Evolutionary conservation across 225 moss, liverwort and hornwort genomes (phyloP).

Genomic region (Marchantia paleacea): DNA sequence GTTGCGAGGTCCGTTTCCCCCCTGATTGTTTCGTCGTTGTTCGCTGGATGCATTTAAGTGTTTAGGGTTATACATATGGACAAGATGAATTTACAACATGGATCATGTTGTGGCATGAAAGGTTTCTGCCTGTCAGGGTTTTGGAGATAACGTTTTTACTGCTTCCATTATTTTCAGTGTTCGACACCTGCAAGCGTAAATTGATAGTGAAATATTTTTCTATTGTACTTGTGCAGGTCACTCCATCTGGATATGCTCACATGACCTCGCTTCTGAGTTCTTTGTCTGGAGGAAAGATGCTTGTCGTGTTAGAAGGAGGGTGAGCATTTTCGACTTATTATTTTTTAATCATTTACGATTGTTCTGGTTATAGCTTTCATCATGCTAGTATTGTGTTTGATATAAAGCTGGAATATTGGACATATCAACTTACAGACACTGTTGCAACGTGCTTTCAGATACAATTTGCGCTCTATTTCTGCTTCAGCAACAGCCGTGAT

Average conservation of each 20-base stretch:
- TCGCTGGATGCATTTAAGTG: no score
- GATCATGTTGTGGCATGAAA: no score
- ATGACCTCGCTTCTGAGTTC: slow-evolving; percentile 78
- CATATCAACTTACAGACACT: not conserved
- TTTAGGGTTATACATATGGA: no score
- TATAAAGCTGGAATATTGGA: not conserved
- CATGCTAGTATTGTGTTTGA: not conserved
- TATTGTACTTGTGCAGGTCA: slow-evolving; percentile 40
- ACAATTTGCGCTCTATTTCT: slow-evolving; percentile 94
- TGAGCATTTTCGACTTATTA: slow-evolving; percentile 15
- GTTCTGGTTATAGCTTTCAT: not conserved
- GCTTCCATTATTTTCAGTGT: no score
- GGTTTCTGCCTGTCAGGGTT: no score
- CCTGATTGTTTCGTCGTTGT: no score
- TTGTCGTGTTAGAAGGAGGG: slow-evolving; percentile 91
- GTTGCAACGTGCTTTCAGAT: slow-evolving; percentile 31
- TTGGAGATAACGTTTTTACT: no score
- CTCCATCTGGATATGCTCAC: slow-evolving; percentile 78
- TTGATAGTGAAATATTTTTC: not conserved
- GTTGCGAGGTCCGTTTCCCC: slow-evolving; percentile 54
- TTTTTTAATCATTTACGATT: no score
- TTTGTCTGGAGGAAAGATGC: slow-evolving; percentile 63
- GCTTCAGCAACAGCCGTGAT: slow-evolving; percentile 83
- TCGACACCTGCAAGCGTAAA: no score
- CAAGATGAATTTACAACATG: no score